A percentile compares a stretch with the other conserved stretches of the same genome.
Evolutionary conservation across 2,329 filamentous ascomycete species (phyloP).

Genomic region (Mycogone perniciosa): DNA sequence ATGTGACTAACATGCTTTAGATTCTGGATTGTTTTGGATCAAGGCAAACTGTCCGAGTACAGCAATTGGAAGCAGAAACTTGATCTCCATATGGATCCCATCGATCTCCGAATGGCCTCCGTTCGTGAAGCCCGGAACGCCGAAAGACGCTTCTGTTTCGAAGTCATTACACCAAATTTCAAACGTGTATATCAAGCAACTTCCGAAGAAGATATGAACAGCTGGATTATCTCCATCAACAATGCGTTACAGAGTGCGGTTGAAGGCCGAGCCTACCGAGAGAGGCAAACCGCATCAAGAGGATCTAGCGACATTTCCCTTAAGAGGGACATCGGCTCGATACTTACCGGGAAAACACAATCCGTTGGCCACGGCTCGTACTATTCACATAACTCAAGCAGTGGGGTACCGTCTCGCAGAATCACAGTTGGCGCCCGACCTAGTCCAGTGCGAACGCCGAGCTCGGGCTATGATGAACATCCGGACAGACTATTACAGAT

Average conservation of each 20-base stretch:
- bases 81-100: constrained; percentile 95
- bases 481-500: constrained; percentile 81
- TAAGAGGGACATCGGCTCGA: constrained; percentile 83
- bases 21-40: constrained; percentile 97
- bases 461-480: constrained; percentile 71
- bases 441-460: constrained; percentile 59
- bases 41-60: constrained; percentile 94
- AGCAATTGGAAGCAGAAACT: constrained; percentile 99
- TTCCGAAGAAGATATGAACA: constrained; percentile 95
- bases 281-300: constrained; percentile 38
- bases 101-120: constrained; percentile 93
- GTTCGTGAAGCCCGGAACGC: constrained; percentile 93
- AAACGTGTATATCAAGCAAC: constrained; percentile 97
- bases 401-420: constrained; percentile 65
- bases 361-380: constrained; percentile 54
- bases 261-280: constrained; percentile 64
- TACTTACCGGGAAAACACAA: constrained; percentile 85
- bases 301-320: constrained; percentile 48
- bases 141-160: constrained; percentile 93
- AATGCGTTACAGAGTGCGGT: constrained; percentile 95
- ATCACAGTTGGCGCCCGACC: constrained; percentile 90
- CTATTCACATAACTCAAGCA: constrained; percentile 40
- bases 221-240: constrained; percentile 94
- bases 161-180: constrained; percentile 94
- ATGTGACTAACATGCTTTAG: constrained; percentile 38